Conservation (phyloP, 1,284 basidiomycete species). For the Termitomyces sp. region DNA sequence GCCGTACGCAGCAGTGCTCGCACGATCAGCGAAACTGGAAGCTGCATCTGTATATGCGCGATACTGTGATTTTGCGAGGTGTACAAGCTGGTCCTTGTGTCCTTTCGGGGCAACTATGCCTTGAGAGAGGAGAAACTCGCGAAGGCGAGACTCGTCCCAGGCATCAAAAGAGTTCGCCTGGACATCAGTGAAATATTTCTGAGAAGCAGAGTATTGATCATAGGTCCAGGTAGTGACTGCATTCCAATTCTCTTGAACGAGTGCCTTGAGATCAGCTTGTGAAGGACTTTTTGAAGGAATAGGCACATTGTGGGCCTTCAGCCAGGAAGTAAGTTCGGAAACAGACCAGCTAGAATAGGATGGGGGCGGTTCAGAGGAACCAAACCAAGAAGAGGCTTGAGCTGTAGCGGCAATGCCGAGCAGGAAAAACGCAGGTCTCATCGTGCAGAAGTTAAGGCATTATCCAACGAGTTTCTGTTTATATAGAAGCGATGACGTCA, state of each 20-base stretch:
- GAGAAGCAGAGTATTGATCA: constrained; percentile 60
- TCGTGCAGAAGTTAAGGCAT: constrained; percentile 4
- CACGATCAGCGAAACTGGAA: constrained; percentile 43
- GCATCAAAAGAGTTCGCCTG: constrained; percentile 55
- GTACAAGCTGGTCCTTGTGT: constrained; percentile 72
- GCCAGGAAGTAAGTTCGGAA: constrained; percentile 63
- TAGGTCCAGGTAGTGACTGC: constrained; percentile 50
- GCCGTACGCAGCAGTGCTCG: constrained; percentile 32
- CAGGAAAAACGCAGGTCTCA: constrained; percentile 15
- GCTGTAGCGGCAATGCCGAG: constrained; percentile 13
- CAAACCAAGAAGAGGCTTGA: constrained; percentile 56
- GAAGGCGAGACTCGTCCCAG: constrained; percentile 80
- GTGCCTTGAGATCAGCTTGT: constrained; percentile 46
- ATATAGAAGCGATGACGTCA: constrained; percentile 14
- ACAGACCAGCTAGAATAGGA: constrained; percentile 62
- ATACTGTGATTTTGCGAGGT: constrained; percentile 73
- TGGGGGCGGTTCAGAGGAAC: constrained; percentile 31
- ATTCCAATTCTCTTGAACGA: constrained; percentile 65
- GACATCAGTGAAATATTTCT: constrained; percentile 58
- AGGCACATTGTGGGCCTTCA: constrained; percentile 64
- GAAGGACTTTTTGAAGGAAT: constrained; percentile 43
- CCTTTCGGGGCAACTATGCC: constrained; percentile 80
- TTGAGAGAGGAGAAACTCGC: constrained; percentile 82
- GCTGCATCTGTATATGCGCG: constrained; percentile 52
- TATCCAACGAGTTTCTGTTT: constrained; percentile 2